Percentiles rank a stretch among this genome's conserved stretches.
These are phyloP conservation scores for Ormosia emarginata DNA, from an alignment of 306 rosid species.

Conservation along the genomic window DNA sequence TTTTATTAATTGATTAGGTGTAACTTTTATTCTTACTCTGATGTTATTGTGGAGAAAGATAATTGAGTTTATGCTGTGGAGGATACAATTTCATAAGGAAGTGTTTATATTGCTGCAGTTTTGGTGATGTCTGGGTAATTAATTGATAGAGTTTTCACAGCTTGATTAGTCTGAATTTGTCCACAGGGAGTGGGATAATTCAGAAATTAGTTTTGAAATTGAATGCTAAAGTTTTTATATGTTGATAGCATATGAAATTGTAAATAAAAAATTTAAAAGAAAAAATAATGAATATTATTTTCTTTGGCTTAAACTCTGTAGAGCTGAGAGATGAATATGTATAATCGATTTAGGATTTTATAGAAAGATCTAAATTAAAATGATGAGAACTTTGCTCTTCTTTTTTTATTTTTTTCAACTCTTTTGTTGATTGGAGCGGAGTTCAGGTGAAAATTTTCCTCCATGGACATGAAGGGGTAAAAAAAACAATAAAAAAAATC, in stretches of 20 bases:
- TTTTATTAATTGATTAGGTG: constrained; percentile 11
- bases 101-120: neutral
- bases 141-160: neutral
- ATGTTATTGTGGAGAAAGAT: neutral
- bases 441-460: too few relatives aligned
- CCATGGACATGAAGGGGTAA: too few relatives aligned
- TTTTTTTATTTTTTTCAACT: too few relatives aligned
- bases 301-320: too few relatives aligned
- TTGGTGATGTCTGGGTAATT: constrained; percentile 5
- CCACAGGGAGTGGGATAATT: neutral
- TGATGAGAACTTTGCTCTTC: neutral
- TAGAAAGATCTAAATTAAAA: too few relatives aligned
- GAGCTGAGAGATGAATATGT: too few relatives aligned
- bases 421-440: too few relatives aligned
- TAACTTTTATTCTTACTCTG: constrained; percentile 1
- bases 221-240: too few relatives aligned
- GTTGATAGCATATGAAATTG: neutral
- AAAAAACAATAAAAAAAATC: too few relatives aligned
- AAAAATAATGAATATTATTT: too few relatives aligned
- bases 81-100: neutral
- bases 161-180: neutral
- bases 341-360: neutral
- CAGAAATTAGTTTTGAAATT: neutral
- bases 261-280: too few relatives aligned
- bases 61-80: neutral